Conservation (phyloP, 441 rosid genomes). For the Rhodomyrtus psidioides region DNA sequence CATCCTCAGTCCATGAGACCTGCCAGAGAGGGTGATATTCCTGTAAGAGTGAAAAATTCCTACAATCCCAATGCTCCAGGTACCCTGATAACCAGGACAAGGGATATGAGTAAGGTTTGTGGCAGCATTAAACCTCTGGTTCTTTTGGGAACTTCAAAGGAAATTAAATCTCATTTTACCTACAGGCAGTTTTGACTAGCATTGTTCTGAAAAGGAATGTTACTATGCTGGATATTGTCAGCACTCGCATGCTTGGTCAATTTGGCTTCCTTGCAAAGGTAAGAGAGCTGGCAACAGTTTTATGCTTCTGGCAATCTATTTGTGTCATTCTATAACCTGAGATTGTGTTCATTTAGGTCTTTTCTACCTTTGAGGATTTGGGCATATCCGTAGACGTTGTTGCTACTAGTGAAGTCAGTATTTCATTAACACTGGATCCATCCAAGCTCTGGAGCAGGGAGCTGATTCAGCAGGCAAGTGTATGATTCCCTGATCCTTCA, state of each 20-base stretch:
- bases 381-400: slow-evolving; percentile 98
- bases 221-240: slow-evolving; percentile 91
- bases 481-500: slow-evolving; percentile 6
- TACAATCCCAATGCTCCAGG: slow-evolving; percentile 93
- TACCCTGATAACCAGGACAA: slow-evolving; percentile 73
- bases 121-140: slow-evolving; percentile 1
- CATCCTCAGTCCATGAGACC: slow-evolving; percentile 98
- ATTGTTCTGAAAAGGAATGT: slow-evolving; percentile 92
- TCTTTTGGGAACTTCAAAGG: slow-evolving; percentile 2
- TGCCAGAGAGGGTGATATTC: slow-evolving; percentile 92
- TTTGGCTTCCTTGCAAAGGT: slow-evolving; percentile 97
- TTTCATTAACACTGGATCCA: slow-evolving; percentile 90
- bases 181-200: slow-evolving; percentile 87
- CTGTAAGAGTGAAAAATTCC: slow-evolving; percentile 91
- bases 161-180: slow-evolving; percentile 6
- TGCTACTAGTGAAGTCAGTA: slow-evolving; percentile 98
- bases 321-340: not conserved
- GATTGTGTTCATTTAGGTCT: slow-evolving; percentile 43
- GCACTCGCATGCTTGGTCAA: slow-evolving; percentile 97
- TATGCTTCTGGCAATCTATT: not conserved
- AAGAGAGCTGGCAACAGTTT: not conserved
- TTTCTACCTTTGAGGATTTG: slow-evolving; percentile 82
- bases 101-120: slow-evolving; percentile 94
- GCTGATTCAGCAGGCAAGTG: slow-evolving; percentile 77
- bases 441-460: slow-evolving; percentile 95